A percentile compares a stretch with the other conserved stretches of the same genome.
These are phyloP conservation scores for Lactuca sativa DNA, from an alignment of 129 eudicot species.

Conservation along the genomic window DNA sequence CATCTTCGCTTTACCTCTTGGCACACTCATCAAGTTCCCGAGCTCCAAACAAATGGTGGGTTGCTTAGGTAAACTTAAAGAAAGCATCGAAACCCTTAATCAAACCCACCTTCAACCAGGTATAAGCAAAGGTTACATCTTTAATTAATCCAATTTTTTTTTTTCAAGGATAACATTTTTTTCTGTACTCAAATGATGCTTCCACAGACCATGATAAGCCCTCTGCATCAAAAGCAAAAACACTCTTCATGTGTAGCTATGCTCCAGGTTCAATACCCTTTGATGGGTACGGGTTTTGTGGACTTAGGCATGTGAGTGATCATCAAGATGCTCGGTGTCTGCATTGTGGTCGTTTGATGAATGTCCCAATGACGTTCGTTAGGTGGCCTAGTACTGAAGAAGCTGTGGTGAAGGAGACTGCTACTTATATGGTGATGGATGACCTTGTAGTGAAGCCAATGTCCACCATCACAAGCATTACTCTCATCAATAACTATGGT, in stretches of 20 bases:
- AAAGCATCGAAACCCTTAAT: constrained; percentile 1
- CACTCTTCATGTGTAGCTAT: background rate
- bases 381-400: background rate
- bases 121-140: background rate
- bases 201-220: background rate
- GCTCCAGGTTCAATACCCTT: too few species aligned
- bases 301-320: too few species aligned
- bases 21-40: constrained; percentile 6
- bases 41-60: constrained; percentile 9
- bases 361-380: too few species aligned
- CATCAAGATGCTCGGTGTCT: too few species aligned
- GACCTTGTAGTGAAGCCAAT: constrained; percentile 6
- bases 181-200: background rate
- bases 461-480: constrained; percentile 3
- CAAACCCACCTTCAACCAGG: constrained; percentile 1
- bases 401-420: background rate
- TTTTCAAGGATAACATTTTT: background rate
- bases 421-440: constrained; percentile 9
- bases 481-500: background rate
- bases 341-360: too few species aligned
- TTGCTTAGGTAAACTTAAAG: constrained; percentile 23
- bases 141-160: background rate
- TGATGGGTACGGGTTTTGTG: too few species aligned
- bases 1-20: constrained; percentile 13
- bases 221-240: background rate